A percentile compares a stretch with the other conserved stretches of the same genome.
Conservation (phyloP, 768 basidiomycete genomes). For the Kwoniella dendrophila region DNA sequence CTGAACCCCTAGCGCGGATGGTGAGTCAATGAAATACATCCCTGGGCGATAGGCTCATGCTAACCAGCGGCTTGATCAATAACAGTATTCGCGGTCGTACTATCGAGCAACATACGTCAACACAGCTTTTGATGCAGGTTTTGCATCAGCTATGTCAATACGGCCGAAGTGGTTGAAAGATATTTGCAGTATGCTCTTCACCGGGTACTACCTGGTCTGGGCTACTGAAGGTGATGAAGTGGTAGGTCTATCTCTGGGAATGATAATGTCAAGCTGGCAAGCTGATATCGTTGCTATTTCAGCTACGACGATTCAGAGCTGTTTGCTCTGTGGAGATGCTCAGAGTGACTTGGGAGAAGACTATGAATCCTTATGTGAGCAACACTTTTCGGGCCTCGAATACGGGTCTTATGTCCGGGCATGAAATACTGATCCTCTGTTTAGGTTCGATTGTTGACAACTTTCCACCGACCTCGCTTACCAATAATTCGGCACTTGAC, state of each 20-base stretch:
- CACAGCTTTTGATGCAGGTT: slow-evolving; percentile 94
- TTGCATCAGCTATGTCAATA: slow-evolving; percentile 92
- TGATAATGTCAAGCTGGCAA: background rate
- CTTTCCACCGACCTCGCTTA: slow-evolving; percentile 64
- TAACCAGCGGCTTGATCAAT: background rate
- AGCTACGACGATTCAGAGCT: slow-evolving; percentile 90
- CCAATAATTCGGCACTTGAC: slow-evolving; percentile 72
- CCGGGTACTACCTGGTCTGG: slow-evolving; percentile 83
- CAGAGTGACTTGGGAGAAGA: slow-evolving; percentile 95
- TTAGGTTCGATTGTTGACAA: slow-evolving; percentile 69
- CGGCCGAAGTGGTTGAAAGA: slow-evolving; percentile 89
- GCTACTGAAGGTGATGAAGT: slow-evolving; percentile 95
- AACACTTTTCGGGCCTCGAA: too few relatives aligned
- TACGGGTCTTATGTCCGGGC: background rate
- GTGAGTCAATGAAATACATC: slow-evolving; percentile 59
- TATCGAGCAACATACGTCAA: slow-evolving; percentile 95
- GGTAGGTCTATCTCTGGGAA: slow-evolving; percentile 59
- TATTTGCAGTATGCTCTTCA: slow-evolving; percentile 79
- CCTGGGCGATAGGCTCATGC: background rate
- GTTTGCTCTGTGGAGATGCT: slow-evolving; percentile 96
- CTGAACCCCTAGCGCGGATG: slow-evolving; percentile 86
- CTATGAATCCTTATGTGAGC: slow-evolving; percentile 83
- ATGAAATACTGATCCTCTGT: background rate
- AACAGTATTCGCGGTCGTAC: slow-evolving; percentile 84
- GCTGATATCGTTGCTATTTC: slow-evolving; percentile 8